Evolutionary conservation across 23 red algal genomes (phyloP).

Genomic region (Gracilaria gracilis): DNA sequence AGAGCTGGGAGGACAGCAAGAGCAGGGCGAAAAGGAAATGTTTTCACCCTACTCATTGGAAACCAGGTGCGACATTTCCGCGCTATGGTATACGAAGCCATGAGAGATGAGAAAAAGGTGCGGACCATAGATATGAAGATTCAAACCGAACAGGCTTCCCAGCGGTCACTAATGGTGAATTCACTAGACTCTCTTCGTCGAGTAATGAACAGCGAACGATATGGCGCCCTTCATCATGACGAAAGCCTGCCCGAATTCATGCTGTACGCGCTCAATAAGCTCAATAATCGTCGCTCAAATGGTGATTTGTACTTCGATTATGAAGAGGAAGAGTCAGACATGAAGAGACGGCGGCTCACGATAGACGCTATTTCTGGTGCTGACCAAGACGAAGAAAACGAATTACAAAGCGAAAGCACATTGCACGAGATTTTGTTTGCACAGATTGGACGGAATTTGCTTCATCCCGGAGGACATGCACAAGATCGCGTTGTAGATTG

Average conservation of each 20-base stretch:
- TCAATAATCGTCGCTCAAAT: not conserved
- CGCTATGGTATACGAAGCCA: conserved; percentile 46
- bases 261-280: not conserved
- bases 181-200: conserved; percentile 18
- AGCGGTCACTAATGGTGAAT: not conserved
- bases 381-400: conserved; percentile 7
- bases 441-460: conserved; percentile 57
- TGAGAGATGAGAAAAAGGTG: conserved; percentile 32
- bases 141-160: not conserved
- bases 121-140: conserved; percentile 23
- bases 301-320: not conserved
- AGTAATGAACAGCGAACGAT: conserved; percentile 40
- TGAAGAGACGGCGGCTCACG: not conserved
- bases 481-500: not conserved
- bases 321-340: not conserved
- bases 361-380: not conserved
- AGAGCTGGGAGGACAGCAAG: conserved; percentile 90
- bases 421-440: conserved; percentile 41
- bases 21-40: conserved; percentile 71
- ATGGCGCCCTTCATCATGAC: conserved; percentile 29
- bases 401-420: not conserved
- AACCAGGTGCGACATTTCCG: conserved; percentile 89
- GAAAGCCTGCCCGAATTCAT: conserved; percentile 29
- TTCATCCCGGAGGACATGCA: not conserved
- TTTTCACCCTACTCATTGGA: conserved; percentile 60